These are phyloP conservation scores for Xenoacremonium recifei DNA, from an alignment of 2,329 filamentous ascomycete species.

Conservation along the genomic window DNA sequence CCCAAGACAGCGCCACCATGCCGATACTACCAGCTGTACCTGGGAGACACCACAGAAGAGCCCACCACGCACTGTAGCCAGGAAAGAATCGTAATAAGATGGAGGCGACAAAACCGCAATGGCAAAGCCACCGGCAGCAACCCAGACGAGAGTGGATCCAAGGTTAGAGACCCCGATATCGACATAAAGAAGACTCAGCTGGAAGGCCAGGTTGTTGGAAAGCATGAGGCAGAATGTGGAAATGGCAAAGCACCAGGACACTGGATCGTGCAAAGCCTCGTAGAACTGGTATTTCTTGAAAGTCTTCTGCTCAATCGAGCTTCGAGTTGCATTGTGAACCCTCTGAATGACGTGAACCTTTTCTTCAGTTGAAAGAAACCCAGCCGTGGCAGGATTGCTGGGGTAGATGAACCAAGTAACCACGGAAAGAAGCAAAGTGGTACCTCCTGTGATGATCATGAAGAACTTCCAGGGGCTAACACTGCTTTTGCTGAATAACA, in stretches of 20 bases:
- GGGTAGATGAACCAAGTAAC: slow-evolving; percentile 37
- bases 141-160: slow-evolving; percentile 38
- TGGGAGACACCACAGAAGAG: slow-evolving; percentile 26
- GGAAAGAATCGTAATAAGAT: slow-evolving; percentile 30
- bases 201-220: slow-evolving; percentile 39
- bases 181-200: slow-evolving; percentile 36
- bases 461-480: slow-evolving; percentile 39
- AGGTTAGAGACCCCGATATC: slow-evolving; percentile 34
- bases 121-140: slow-evolving; percentile 35
- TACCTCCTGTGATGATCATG: slow-evolving; percentile 36
- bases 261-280: slow-evolving; percentile 28
- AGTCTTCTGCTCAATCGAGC: slow-evolving; percentile 37
- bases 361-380: slow-evolving; percentile 39
- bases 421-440: slow-evolving; percentile 33
- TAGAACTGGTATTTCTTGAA: slow-evolving; percentile 31
- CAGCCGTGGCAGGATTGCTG: slow-evolving; percentile 36
- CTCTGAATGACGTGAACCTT: slow-evolving; percentile 36
- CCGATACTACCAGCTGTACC: slow-evolving; percentile 25
- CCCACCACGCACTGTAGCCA: slow-evolving; percentile 29
- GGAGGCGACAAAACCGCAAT: slow-evolving; percentile 32
- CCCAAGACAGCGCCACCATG: slow-evolving; percentile 26
- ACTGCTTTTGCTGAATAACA: slow-evolving; percentile 32
- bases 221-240: slow-evolving; percentile 33
- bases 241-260: slow-evolving; percentile 30
- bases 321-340: slow-evolving; percentile 31